Evolutionary conservation across 305 asterid species (phyloP).

Genomic region (Fraxinus ornus): DNA sequence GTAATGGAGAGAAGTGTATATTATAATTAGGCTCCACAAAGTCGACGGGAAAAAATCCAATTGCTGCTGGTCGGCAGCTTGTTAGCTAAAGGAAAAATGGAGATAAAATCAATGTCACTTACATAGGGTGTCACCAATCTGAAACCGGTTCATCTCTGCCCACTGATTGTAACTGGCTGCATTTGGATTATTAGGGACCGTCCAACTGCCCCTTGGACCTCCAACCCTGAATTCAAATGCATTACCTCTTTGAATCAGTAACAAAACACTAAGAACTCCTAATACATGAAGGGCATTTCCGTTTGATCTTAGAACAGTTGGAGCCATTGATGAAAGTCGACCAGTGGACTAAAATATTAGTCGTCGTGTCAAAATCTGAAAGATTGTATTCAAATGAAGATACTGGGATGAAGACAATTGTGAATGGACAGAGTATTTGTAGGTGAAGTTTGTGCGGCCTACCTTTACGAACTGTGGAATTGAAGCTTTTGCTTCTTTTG

Average conservation of each 20-base stretch:
- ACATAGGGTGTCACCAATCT: constrained; percentile 64
- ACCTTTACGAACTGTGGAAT: constrained; percentile 45
- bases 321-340: constrained; percentile 45
- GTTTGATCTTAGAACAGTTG: constrained; percentile 14
- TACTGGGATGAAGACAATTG: constrained; percentile 10
- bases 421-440: constrained; percentile 50
- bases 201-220: constrained; percentile 65
- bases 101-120: constrained; percentile 23
- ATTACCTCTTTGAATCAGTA: constrained; percentile 40
- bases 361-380: background rate
- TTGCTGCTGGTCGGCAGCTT: background rate
- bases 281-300: constrained; percentile 20
- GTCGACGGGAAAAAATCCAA: background rate
- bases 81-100: background rate
- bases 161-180: constrained; percentile 53
- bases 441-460: constrained; percentile 40
- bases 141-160: constrained; percentile 65
- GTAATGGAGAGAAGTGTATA: background rate
- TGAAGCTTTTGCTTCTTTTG: constrained; percentile 53
- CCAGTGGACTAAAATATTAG: background rate
- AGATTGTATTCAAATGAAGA: constrained; percentile 16
- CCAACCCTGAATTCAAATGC: constrained; percentile 73
- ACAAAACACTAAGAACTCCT: constrained; percentile 32
- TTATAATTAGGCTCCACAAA: background rate
- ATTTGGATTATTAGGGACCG: constrained; percentile 53